Percentiles rank a stretch among this genome's conserved stretches.
These are phyloP conservation scores for Malassezia arunalokei DNA, from an alignment of 1,284 basidiomycete genomes.

Conservation along the genomic window DNA sequence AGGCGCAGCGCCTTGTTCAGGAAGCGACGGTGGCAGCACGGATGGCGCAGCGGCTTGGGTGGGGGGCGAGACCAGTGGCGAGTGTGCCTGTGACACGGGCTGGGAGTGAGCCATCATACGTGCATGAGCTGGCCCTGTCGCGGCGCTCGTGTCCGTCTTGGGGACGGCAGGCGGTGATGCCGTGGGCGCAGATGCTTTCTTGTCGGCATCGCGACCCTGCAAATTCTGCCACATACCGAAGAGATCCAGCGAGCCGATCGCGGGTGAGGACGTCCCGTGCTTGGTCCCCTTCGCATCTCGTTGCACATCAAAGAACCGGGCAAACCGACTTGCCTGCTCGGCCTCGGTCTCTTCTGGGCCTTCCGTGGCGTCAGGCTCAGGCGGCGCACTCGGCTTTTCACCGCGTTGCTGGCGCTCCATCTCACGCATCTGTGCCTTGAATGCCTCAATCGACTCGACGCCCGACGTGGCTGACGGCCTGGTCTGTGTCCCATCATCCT, in stretches of 20 bases:
- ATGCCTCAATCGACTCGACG: constrained; percentile 68
- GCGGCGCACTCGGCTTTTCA: background rate
- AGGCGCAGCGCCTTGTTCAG: background rate
- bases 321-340: constrained; percentile 42
- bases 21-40: background rate
- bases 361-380: background rate
- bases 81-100: background rate
- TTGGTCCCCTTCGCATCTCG: constrained; percentile 7
- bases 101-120: background rate
- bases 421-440: constrained; percentile 75
- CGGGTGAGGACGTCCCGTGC: background rate
- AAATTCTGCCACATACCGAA: constrained; percentile 8
- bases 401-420: constrained; percentile 54
- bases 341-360: constrained; percentile 20
- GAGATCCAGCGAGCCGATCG: background rate
- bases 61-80: background rate
- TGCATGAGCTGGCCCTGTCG: background rate
- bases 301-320: constrained; percentile 39
- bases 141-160: background rate
- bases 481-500: constrained; percentile 56
- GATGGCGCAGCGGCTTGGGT: background rate
- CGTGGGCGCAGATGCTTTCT: background rate
- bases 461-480: constrained; percentile 11
- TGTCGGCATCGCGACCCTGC: constrained; percentile 7
- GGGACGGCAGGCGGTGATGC: background rate